Evolutionary conservation across 805 yeast species (phyloP).

Genomic region (Citeromyces matritensis): DNA sequence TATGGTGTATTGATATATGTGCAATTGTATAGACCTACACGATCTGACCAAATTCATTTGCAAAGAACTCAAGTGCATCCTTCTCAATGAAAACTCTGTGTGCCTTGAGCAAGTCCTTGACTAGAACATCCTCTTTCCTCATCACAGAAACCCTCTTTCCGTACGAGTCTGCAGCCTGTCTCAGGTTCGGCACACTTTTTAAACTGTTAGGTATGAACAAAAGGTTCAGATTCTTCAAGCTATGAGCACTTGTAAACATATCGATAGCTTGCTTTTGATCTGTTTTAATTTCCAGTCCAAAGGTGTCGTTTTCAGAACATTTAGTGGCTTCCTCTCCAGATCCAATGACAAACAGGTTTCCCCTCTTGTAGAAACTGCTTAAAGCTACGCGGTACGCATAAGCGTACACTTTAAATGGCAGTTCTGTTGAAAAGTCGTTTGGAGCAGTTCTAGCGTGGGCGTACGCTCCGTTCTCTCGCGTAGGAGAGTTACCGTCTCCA

Average conservation of each 20-base stretch:
- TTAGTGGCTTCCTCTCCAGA: not conserved
- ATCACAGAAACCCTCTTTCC: slow-evolving; percentile 46
- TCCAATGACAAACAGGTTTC: slow-evolving; percentile 63
- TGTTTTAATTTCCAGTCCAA: slow-evolving; percentile 12
- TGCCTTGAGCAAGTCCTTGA: slow-evolving; percentile 73
- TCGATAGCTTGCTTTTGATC: slow-evolving; percentile 13
- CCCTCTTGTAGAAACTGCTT: slow-evolving; percentile 65
- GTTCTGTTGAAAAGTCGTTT: slow-evolving; percentile 68
- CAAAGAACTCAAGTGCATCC: slow-evolving; percentile 53
- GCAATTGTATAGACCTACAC: too few species aligned
- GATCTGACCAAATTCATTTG: slow-evolving; percentile 14
- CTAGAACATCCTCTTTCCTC: slow-evolving; percentile 66
- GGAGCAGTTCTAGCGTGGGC: slow-evolving; percentile 89
- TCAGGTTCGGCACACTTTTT: slow-evolving; percentile 30
- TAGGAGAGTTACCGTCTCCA: slow-evolving; percentile 94
- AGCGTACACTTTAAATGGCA: slow-evolving; percentile 61
- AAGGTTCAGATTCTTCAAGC: slow-evolving; percentile 34
- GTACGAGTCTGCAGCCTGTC: slow-evolving; percentile 36
- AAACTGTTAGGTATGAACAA: slow-evolving; percentile 51
- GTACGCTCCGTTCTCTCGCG: slow-evolving; percentile 75
- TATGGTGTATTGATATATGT: too few species aligned
- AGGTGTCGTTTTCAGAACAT: slow-evolving; percentile 13
- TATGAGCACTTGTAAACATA: slow-evolving; percentile 28
- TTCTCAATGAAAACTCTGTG: slow-evolving; percentile 61
- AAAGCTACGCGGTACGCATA: slow-evolving; percentile 72